Evolutionary conservation across 73 alveolate genomes (phyloP).

Genomic region (Paramecium bursaria): DNA sequence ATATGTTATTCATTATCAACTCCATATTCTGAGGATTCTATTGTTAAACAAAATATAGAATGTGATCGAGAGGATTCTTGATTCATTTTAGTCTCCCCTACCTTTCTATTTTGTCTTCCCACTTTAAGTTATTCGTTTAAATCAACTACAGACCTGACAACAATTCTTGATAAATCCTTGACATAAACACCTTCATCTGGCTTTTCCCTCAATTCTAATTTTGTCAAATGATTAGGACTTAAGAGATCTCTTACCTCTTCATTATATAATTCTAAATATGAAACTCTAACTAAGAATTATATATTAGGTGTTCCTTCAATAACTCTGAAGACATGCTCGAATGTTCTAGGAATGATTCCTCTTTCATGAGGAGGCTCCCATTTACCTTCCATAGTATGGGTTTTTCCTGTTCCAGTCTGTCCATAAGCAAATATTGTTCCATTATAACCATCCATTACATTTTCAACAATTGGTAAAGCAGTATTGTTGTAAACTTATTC

Average conservation of each 20-base stretch:
- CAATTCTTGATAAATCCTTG: constrained; percentile 91
- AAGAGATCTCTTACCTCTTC: constrained; percentile 97
- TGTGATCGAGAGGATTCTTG: constrained; percentile 94
- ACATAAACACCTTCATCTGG: constrained; percentile 98
- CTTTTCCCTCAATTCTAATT: constrained; percentile 93
- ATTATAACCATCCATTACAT: constrained; percentile 96
- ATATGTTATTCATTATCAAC: constrained; percentile 91
- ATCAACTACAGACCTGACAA: constrained; percentile 88
- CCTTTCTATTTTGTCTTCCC: constrained; percentile 91
- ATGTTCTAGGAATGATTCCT: constrained; percentile 98
- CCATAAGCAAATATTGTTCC: constrained; percentile 99
- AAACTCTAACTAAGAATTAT: constrained; percentile 92
- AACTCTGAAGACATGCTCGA: constrained; percentile 89
- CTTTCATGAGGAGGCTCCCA: constrained; percentile 87
- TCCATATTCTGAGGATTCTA: constrained; percentile 90
- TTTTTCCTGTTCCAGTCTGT: constrained; percentile 98
- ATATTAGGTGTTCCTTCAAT: constrained; percentile 92
- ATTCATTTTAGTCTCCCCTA: constrained; percentile 94
- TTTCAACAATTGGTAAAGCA: constrained; percentile 92
- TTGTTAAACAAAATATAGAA: constrained; percentile 90
- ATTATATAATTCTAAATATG: constrained; percentile 96
- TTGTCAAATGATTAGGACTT: constrained; percentile 88
- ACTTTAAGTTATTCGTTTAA: constrained; percentile 87
- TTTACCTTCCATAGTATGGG: constrained; percentile 97
- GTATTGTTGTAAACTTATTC: constrained; percentile 87